Percentiles rank a stretch among this genome's conserved stretches.
These are phyloP conservation scores for Acanthamoeba healyi DNA, from an alignment of 208 protist genomes.

Conservation along the genomic window DNA sequence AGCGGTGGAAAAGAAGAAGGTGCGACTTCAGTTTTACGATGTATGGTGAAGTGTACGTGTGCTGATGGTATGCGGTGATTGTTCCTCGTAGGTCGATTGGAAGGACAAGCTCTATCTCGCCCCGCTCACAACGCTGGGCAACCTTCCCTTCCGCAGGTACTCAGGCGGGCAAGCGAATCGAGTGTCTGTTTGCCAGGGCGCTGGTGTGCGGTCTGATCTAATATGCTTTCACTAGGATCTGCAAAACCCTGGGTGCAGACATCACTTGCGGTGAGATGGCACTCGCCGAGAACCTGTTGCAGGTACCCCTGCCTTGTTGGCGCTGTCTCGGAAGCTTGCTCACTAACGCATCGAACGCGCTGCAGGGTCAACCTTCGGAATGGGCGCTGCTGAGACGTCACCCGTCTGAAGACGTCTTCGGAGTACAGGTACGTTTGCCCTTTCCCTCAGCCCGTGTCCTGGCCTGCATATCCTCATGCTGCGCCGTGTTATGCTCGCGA, in stretches of 20 bases:
- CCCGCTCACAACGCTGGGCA: conserved; percentile 98
- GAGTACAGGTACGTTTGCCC: conserved; percentile 94
- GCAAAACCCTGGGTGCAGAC: conserved; percentile 94
- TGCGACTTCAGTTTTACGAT: background rate
- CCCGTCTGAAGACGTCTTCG: conserved; percentile 96
- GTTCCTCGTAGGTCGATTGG: conserved; percentile 91
- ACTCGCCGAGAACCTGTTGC: conserved; percentile 92
- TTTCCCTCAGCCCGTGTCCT: background rate
- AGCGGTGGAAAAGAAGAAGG: conserved; percentile 65
- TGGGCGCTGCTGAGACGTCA: conserved; percentile 96
- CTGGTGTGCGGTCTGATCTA: background rate
- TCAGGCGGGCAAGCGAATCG: background rate
- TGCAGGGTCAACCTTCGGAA: conserved; percentile 88
- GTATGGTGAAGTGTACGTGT: no score
- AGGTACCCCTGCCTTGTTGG: conserved; percentile 7
- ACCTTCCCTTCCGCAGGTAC: conserved; percentile 95
- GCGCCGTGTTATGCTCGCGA: no score
- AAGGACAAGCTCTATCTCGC: conserved; percentile 95
- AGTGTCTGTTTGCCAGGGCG: background rate
- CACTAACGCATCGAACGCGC: background rate
- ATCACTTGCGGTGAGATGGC: conserved; percentile 97
- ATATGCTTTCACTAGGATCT: conserved; percentile 91
- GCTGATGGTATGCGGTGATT: no score
- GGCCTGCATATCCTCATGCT: background rate
- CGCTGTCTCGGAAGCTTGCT: no score